Conservation (phyloP, 176 grass and related monocot species). For the Urochloa ruziziensis region DNA sequence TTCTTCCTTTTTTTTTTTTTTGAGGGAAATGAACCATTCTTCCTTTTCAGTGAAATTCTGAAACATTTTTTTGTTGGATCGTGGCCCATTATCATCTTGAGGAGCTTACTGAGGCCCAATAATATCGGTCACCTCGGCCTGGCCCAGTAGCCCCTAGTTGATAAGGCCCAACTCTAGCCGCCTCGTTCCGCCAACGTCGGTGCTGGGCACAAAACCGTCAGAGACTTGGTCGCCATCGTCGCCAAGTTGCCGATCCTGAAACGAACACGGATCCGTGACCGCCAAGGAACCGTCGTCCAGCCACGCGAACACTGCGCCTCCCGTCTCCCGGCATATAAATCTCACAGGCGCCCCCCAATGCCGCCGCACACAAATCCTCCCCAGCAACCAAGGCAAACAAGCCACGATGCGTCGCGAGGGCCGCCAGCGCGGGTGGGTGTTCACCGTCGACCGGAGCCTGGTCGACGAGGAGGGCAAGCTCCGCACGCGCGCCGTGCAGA, state of each 20-base stretch:
- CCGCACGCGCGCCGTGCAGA: conserved; percentile 19
- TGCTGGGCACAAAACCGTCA: neutral
- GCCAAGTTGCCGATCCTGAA: neutral
- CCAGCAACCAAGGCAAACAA: neutral
- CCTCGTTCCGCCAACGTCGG: neutral
- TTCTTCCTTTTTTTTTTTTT: too few species aligned
- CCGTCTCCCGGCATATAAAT: neutral
- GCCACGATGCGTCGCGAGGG: conserved; percentile 39
- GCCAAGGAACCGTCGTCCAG: neutral
- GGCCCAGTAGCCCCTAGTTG: neutral
- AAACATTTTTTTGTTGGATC: too few species aligned
- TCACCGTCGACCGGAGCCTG: conserved; percentile 9
- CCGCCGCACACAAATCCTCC: neutral
- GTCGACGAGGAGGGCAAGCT: conserved; percentile 18
- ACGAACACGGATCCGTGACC: neutral
- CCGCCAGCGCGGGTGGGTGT: conserved; percentile 34
- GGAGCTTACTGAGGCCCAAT: too few species aligned
- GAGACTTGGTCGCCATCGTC: conserved; percentile 22
- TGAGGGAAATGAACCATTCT: too few species aligned
- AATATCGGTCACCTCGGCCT: too few species aligned
- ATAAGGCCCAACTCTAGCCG: neutral
- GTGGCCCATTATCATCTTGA: too few species aligned
- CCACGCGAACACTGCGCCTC: neutral
- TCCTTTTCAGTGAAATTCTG: too few species aligned
- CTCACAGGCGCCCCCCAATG: neutral